These are phyloP conservation scores for Tetratostichococcus sp. DNA, from an alignment of 139 green algal species.

Conservation along the genomic window DNA sequence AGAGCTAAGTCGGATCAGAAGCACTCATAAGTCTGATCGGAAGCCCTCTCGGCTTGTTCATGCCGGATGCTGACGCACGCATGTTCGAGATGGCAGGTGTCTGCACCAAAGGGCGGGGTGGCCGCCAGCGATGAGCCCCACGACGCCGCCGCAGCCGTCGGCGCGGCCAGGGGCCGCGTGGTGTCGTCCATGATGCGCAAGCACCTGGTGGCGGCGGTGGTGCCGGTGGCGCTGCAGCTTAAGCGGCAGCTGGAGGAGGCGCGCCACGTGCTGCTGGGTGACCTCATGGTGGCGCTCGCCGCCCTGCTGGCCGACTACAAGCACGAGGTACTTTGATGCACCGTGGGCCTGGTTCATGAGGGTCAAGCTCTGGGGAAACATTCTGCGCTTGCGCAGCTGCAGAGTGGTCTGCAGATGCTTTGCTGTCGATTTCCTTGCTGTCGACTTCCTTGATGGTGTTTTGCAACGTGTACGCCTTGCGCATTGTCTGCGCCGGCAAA, in stretches of 20 bases:
- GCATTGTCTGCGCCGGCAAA: too few species aligned
- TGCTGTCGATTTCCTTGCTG: too few species aligned
- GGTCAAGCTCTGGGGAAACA: too few species aligned
- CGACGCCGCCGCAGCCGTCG: constrained; percentile 17
- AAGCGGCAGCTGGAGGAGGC: constrained; percentile 48
- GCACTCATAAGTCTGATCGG: too few species aligned
- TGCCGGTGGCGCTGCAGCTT: constrained; percentile 82
- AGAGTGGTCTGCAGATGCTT: too few species aligned
- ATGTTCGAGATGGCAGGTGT: background rate
- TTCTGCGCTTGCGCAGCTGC: too few species aligned
- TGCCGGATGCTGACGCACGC: too few species aligned
- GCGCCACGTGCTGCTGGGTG: constrained; percentile 61
- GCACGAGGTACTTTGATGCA: constrained; percentile 50
- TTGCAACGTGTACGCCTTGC: too few species aligned
- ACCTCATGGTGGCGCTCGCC: constrained; percentile 59
- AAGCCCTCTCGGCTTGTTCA: too few species aligned
- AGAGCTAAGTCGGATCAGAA: too few species aligned
- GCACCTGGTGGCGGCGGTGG: constrained; percentile 77
- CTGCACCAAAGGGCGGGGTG: constrained; percentile 3
- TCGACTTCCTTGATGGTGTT: too few species aligned
- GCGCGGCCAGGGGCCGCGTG: constrained; percentile 51
- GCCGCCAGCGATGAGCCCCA: constrained; percentile 30
- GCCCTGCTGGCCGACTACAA: constrained; percentile 80
- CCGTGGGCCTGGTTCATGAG: too few species aligned
- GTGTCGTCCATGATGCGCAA: constrained; percentile 80